These are phyloP conservation scores for Microcyclosporella mali DNA, from an alignment of 2,329 filamentous ascomycete genomes.

Conservation along the genomic window DNA sequence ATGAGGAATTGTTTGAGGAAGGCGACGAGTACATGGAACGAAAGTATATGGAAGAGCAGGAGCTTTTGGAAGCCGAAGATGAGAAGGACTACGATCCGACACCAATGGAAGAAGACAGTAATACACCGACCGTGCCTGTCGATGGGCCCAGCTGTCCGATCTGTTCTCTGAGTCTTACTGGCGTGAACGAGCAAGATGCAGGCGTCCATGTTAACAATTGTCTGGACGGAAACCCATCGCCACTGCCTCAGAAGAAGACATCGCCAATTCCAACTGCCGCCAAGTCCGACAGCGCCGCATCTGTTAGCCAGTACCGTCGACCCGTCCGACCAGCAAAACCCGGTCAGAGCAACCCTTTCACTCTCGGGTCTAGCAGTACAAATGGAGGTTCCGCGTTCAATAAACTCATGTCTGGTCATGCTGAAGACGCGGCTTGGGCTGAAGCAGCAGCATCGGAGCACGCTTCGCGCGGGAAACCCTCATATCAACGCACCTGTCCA, in stretches of 20 bases:
- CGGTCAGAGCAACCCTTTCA: conserved; percentile 74
- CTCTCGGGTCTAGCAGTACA: conserved; percentile 40
- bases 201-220: conserved; percentile 88
- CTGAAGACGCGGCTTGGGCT: conserved; percentile 85
- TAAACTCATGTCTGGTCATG: conserved; percentile 86
- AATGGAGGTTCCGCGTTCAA: conserved; percentile 68
- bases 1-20: conserved; percentile 54
- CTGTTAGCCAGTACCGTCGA: conserved; percentile 56
- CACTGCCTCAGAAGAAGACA: conserved; percentile 39
- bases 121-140: neutral
- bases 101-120: conserved; percentile 15
- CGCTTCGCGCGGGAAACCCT: conserved; percentile 73
- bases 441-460: conserved; percentile 74
- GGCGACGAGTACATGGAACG: conserved; percentile 48
- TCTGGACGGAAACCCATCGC: conserved; percentile 71
- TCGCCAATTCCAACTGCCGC: conserved; percentile 8
- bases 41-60: conserved; percentile 69
- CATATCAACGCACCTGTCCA: conserved; percentile 84
- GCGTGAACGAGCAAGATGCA: conserved; percentile 55
- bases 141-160: conserved; percentile 60
- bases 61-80: conserved; percentile 46
- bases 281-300: conserved; percentile 16
- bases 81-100: conserved; percentile 35
- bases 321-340: conserved; percentile 64
- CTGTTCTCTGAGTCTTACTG: conserved; percentile 60